Base-by-base conservation (phyloP, 371 early-diverging fungal genomes). In the Actinomortierella ambigua region DNA sequence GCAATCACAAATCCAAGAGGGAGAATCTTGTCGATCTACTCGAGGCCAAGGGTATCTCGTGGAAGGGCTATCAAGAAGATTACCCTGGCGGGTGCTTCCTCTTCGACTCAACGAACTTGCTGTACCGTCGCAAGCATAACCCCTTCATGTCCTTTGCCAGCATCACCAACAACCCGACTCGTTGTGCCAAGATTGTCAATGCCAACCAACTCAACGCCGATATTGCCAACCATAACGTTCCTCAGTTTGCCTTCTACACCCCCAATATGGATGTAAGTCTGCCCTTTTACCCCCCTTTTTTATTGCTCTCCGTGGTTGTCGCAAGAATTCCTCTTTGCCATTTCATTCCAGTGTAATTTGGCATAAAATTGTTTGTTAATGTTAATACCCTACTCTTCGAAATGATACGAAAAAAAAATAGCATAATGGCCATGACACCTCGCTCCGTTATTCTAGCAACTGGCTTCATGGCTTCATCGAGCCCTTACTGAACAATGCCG, bases 51-150 rank as follows among this genome's bases (percentile, higher is more conserved):
- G 77, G 79, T 1, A 63, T 89, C 34, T 69, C 83, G 23, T 91
- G 91, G 91, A 87, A 81, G 65, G 63, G 80, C 13, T 91, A 89
- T 61, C 81, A 83, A 60, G 88, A 91, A 67, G 76, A 82, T 77
- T 86, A 61, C 77, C 54, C 57, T 59, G 85, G 61, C 58, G 71
- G 48, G 2, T 78, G 79, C 53, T 76, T 61, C 68, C 59, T 53
- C 3, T 53, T 63, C 17, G 69, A 71, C 63, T 57, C 54, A 24
- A 53, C 3, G 39, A 24, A 60, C 26, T 62, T 65, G 11, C 48
- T 68, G 26, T 85, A 84, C 64, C 57, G 51, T 46, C 71, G 86
- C 51, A 84, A 85, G 60, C 88, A 88, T 70, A 86, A 86, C 69
- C 88, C 86, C 15, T 86, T 88, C 75, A 83, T 88, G 49, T 77